Evolutionary conservation across 352 stramenopile species (phyloP), one percentile per base, ranked within the genome.

Genomic region (Globisporangium cystogenes): DNA sequence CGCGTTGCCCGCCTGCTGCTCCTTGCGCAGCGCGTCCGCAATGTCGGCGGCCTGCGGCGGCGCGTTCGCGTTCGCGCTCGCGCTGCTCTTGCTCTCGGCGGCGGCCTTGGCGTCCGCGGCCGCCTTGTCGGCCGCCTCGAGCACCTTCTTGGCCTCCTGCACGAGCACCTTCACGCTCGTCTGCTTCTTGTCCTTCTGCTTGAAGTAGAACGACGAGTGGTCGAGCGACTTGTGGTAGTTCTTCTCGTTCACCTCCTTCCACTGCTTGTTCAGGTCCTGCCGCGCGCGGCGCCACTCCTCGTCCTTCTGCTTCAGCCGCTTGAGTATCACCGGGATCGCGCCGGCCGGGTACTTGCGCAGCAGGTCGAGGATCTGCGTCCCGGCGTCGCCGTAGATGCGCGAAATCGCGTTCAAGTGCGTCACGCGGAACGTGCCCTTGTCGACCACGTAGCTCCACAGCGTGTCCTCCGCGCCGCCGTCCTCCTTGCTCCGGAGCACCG

Each of bases 181-280:
- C 18, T 93, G 86, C 61, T 98, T 97, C 78, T 99, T 99, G 69
- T 99, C 97, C 53, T 92, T 96, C 47, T 98, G 93, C 67, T 98
- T 97, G 73, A 99, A 99, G 67, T 98, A 99, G 55, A 99, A 98
- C 31, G 93, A 98, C 24, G 97, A 97, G 69, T 99, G 96, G 67
- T 99, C 98, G 20, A 99, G 76, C 44, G 86, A 98, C 68, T 98
- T 99, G 75, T 99, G 96, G 64, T 99, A 99, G 61, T 99, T 99
- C 53, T 94, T 87, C 62, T 99, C 94, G 52, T 98, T 95, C 45
- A 99, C 76, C 48, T 98, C 93, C 69, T 98, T 98, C 96, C 97
- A 99, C 55, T 93, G 85, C 52, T 96, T 96, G 70, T 99, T 99
- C 27, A 99, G 57, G 55, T 97, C 81, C 59, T 98, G 84, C 18